phyloP scores from a whole-genome alignment of 495 filamentous ascomycete genomes.

The Apiosordaria backusii region DNA sequence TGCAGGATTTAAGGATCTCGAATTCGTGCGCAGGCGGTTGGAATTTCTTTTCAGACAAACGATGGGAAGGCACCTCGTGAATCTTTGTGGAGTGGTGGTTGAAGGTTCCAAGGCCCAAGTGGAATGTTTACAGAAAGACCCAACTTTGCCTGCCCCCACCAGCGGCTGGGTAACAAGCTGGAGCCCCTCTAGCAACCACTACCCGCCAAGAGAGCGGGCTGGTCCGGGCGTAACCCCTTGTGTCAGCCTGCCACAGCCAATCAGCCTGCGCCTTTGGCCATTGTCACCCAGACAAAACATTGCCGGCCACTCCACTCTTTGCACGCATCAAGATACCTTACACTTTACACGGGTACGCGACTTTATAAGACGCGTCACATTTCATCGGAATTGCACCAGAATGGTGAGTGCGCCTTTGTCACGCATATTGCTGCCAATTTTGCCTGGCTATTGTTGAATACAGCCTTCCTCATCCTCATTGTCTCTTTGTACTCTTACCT shows the following conservation, averaged over 20 bases:
- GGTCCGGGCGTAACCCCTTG: not conserved
- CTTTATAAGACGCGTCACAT: slow-evolving; percentile 16
- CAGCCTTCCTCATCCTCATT: not conserved
- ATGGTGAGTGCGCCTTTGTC: slow-evolving; percentile 21
- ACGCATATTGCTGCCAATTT: not conserved
- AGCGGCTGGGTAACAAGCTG: slow-evolving; percentile 19
- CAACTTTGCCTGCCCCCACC: slow-evolving; percentile 17
- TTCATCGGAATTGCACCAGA: not conserved
- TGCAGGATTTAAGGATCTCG: slow-evolving; percentile 10
- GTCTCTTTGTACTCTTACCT: not conserved
- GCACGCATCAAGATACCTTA: slow-evolving; percentile 9
- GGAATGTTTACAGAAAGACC: slow-evolving; percentile 26
- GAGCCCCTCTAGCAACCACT: slow-evolving; percentile 27
- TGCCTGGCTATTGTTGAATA: not conserved
- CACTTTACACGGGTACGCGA: slow-evolving; percentile 25
- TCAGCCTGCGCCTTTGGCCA: not conserved
- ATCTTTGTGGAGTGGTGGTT: not conserved
- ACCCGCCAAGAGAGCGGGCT: not conserved
- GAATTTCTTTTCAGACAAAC: slow-evolving; percentile 3
- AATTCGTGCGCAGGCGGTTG: not conserved
- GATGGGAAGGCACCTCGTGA: slow-evolving; percentile 4
- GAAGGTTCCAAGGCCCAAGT: not conserved
- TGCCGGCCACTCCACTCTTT: not conserved
- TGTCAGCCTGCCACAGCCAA: slow-evolving; percentile 14
- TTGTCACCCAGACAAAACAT: slow-evolving; percentile 13